phyloP scores from a whole-genome alignment of 345 rosid species.

The Viola odorata region DNA sequence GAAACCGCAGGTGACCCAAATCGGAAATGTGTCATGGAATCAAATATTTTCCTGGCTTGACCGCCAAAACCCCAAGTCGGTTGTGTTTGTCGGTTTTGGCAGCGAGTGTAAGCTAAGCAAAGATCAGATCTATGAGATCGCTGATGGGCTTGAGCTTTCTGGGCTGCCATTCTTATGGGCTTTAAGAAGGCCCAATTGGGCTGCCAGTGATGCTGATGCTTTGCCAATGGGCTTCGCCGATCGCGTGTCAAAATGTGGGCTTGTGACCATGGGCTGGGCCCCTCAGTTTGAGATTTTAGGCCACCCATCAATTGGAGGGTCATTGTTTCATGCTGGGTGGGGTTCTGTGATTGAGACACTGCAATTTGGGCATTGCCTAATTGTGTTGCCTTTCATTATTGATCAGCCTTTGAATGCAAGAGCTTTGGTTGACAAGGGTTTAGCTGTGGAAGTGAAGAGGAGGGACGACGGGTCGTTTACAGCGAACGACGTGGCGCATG shows the following conservation, averaged over 20 bases:
- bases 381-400: constrained; percentile 16
- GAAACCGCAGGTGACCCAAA: neutral
- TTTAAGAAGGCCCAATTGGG: constrained; percentile 26
- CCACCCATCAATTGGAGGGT: constrained; percentile 23
- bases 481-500: constrained; percentile 10
- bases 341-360: constrained; percentile 22
- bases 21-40: constrained; percentile 5
- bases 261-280: constrained; percentile 24
- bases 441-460: constrained; percentile 22
- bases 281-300: constrained; percentile 21
- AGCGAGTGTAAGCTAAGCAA: constrained; percentile 23
- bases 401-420: constrained; percentile 28
- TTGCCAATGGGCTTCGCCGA: constrained; percentile 18
- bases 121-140: constrained; percentile 28
- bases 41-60: constrained; percentile 27
- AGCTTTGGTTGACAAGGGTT: constrained; percentile 20
- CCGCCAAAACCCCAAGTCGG: constrained; percentile 14
- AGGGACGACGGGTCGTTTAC: constrained; percentile 23
- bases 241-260: constrained; percentile 4
- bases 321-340: constrained; percentile 28
- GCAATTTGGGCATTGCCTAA: constrained; percentile 20
- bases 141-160: constrained; percentile 25
- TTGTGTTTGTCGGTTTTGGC: constrained; percentile 30
- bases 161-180: constrained; percentile 32
- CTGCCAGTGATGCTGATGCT: constrained; percentile 12